These are phyloP conservation scores for Metarhizium robertsii DNA, from an alignment of 2,329 filamentous ascomycete species.

Conservation along the genomic window DNA sequence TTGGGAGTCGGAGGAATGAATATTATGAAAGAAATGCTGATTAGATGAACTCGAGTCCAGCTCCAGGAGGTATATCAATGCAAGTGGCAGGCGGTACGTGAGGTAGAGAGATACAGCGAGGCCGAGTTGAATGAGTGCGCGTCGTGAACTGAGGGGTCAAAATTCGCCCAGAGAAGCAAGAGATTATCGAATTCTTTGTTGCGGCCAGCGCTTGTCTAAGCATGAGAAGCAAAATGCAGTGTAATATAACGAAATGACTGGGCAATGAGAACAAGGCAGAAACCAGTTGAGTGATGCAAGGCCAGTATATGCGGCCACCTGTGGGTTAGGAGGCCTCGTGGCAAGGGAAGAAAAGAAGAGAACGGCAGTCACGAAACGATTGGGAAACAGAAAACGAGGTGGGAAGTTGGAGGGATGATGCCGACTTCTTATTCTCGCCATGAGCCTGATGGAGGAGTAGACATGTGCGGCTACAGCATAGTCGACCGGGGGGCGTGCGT, in stretches of 20 bases:
- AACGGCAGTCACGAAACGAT: constrained; percentile 10
- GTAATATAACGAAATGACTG: neutral
- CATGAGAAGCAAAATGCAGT: neutral
- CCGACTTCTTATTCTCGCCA: constrained; percentile 19
- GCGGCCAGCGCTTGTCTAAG: constrained; percentile 5
- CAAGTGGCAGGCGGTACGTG: neutral
- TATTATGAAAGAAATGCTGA: neutral
- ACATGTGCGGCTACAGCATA: neutral
- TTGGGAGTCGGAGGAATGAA: neutral
- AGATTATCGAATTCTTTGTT: neutral
- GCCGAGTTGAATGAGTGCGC: neutral
- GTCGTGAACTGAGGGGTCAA: neutral
- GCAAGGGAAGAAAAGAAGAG: constrained; percentile 2
- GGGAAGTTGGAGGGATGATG: constrained; percentile 16
- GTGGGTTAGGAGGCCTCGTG: constrained; percentile 2
- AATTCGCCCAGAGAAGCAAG: constrained; percentile 4
- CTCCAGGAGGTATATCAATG: constrained; percentile 7
- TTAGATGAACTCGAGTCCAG: constrained; percentile 10
- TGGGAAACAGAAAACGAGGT: constrained; percentile 16
- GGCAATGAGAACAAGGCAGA: neutral
- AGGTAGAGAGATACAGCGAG: neutral
- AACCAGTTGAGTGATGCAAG: neutral
- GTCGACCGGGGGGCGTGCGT: neutral
- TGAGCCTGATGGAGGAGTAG: neutral
- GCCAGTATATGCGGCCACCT: constrained; percentile 1